Base-by-base conservation (phyloP, 495 filamentous ascomycete genomes). In the Talaromyces wortmannii region DNA sequence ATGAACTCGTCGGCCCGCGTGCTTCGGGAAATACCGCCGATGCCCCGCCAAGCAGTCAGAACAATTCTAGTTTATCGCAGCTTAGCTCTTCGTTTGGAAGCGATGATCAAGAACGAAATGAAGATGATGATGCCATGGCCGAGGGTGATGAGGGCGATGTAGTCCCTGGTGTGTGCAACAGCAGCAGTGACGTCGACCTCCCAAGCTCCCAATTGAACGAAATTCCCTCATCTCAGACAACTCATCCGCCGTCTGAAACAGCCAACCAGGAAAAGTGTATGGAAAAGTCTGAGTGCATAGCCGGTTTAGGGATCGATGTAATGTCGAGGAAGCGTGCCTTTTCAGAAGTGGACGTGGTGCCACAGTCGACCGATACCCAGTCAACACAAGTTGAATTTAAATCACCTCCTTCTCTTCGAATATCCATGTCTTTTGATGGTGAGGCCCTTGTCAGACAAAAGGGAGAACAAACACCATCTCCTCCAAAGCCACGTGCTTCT, bases 361-460 rank as follows among this genome's bases (percentile, higher is more conserved):
- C 16, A 23, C 43, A 16, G n/a, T n/a, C 30, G 6, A 10, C 8
- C 4, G 18, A 32, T 46, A n/a, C n/a, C n/a, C 18, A 53, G 31
- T 31, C 2, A 6, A 5, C 33, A 7, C 36, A 32, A 33, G 18
- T 63, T 1, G 58, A 50, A 23, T 31, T 68, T 10, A 75, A 67
- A 48, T 76, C 73, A 6, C 74, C 74, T n/a, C 74, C 74, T 11
- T 76, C 74, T 8, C 52, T 77, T 61, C 66, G 74, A 47, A 56
- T 96, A 50, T 91, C 89, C 0, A 70, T 89, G 56, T 91, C 88
- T 16, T 77, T 87, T 48, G 90, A 95, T 53, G 92, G 92, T 52
- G 89, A 88, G 62, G 92, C 91, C 2, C 84, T 90, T 68, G 75
- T 97, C 32, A 77, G 87, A 7, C 81, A 85, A 45, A 74, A 83